phyloP scores from a whole-genome alignment of 495 filamentous ascomycete genomes.

The Aspergillus egyptiacus region DNA sequence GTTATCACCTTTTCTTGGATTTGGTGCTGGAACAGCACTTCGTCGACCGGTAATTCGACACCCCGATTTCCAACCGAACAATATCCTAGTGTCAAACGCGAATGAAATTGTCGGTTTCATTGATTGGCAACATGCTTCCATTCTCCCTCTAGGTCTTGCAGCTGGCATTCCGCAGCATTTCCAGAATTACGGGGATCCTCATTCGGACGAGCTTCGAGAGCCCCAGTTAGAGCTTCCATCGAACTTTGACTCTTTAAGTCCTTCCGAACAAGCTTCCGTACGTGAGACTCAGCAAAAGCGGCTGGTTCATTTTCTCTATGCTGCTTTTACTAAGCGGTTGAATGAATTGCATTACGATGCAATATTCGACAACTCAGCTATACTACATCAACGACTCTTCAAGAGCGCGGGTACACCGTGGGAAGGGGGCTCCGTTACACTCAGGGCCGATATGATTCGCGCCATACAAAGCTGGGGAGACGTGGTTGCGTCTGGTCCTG shows the following conservation, averaged over 20 bases:
- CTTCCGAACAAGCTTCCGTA: slow-evolving; percentile 12
- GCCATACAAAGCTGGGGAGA: slow-evolving; percentile 19
- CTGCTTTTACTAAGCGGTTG: slow-evolving; percentile 16
- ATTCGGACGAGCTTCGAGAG: slow-evolving; percentile 16
- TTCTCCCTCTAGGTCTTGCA: slow-evolving; percentile 26
- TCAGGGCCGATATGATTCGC: slow-evolving; percentile 21
- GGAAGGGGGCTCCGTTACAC: slow-evolving; percentile 24
- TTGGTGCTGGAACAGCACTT: slow-evolving; percentile 8
- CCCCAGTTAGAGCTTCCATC: slow-evolving; percentile 16
- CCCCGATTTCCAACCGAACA: slow-evolving; percentile 31
- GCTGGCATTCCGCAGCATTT: slow-evolving; percentile 28
- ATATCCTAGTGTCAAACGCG: slow-evolving; percentile 26
- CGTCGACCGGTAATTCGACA: slow-evolving; percentile 26
- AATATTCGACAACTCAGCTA: slow-evolving; percentile 19
- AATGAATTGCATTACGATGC: slow-evolving; percentile 25
- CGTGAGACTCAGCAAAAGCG: slow-evolving; percentile 15
- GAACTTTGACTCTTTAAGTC: slow-evolving; percentile 14
- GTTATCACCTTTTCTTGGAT: slow-evolving; percentile 16
- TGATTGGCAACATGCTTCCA: slow-evolving; percentile 29
- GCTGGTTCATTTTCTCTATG: slow-evolving; percentile 24
- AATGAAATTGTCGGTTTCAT: slow-evolving; percentile 25
- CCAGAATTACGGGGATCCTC: slow-evolving; percentile 26
- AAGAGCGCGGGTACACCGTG: slow-evolving; percentile 21
- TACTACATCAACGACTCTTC: slow-evolving; percentile 23
- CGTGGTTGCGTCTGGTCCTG: too few species aligned